Conservation (phyloP, 495 filamentous ascomycete genomes). For the Annulohypoxylon maeteangense region DNA sequence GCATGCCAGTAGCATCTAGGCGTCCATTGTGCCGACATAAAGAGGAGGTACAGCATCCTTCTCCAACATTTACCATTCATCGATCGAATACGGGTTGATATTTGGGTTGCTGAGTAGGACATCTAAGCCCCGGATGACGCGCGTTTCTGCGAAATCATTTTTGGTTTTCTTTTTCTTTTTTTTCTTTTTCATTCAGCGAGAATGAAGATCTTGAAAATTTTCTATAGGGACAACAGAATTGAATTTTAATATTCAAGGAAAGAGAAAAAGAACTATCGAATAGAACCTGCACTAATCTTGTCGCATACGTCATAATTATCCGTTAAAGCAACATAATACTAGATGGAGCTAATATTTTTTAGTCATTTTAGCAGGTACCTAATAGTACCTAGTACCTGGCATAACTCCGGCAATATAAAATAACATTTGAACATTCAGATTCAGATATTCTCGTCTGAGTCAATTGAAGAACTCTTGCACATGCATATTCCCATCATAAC, state of each 20-base stretch:
- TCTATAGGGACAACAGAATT: neutral
- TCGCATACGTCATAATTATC: slow-evolving; percentile 2
- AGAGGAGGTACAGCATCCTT: slow-evolving; percentile 17
- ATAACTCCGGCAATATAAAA: neutral
- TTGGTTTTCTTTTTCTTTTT: slow-evolving; percentile 10
- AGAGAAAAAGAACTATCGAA: neutral
- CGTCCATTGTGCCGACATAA: slow-evolving; percentile 27
- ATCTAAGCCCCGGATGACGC: slow-evolving; percentile 36
- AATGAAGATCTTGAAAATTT: neutral
- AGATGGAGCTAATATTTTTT: slow-evolving; percentile 14
- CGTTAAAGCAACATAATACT: neutral
- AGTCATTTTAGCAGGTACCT: slow-evolving; percentile 1
- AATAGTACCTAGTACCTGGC: neutral
- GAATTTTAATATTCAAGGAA: neutral
- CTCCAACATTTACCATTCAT: slow-evolving; percentile 12
- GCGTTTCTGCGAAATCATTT: slow-evolving; percentile 25
- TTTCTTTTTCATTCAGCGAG: slow-evolving; percentile 1
- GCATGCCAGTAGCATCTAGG: slow-evolving; percentile 8
- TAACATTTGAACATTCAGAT: too few species aligned
- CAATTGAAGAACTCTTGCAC: too few species aligned
- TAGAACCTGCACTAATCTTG: neutral
- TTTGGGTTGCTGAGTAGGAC: slow-evolving; percentile 1
- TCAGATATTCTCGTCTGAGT: too few species aligned
- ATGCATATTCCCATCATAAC: neutral
- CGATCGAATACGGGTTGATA: slow-evolving; percentile 17